Conservation (phyloP, 164 flowering plant species). For the Tetracentron sinense region DNA sequence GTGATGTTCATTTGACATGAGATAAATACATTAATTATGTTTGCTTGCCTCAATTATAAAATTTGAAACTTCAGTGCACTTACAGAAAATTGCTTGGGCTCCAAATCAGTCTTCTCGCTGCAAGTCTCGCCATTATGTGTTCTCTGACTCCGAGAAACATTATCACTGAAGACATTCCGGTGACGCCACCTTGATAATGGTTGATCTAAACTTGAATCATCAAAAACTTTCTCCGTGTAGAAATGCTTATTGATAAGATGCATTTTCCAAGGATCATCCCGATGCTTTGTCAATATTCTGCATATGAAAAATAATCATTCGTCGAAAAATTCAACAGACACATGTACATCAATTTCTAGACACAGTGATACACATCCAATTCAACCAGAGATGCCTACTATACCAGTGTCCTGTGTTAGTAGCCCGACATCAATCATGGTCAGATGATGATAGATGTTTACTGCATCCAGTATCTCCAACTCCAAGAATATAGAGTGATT, state of each 20-base stretch:
- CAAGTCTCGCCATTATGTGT: slow-evolving; percentile 21
- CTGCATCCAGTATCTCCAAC: too few species aligned
- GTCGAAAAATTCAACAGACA: slow-evolving; percentile 1
- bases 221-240: slow-evolving; percentile 56
- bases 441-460: too few species aligned
- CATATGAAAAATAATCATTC: slow-evolving; percentile 11
- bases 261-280: slow-evolving; percentile 40
- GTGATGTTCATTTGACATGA: neutral
- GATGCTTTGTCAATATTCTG: slow-evolving; percentile 55
- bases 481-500: too few species aligned
- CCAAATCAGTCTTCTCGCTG: slow-evolving; percentile 18
- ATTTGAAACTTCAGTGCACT: slow-evolving; percentile 16
- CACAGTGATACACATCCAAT: too few species aligned
- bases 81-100: slow-evolving; percentile 33
- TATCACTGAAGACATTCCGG: slow-evolving; percentile 42
- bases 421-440: too few species aligned
- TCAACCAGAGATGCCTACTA: too few species aligned
- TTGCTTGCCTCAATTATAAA: too few species aligned
- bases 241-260: slow-evolving; percentile 50
- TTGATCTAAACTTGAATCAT: slow-evolving; percentile 44
- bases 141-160: slow-evolving; percentile 18
- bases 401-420: too few species aligned
- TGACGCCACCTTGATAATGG: slow-evolving; percentile 55
- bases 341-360: too few species aligned
- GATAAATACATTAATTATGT: neutral